phyloP scores from a whole-genome alignment of 2,329 filamentous ascomycete species.

The Talaromyces sp. region DNA sequence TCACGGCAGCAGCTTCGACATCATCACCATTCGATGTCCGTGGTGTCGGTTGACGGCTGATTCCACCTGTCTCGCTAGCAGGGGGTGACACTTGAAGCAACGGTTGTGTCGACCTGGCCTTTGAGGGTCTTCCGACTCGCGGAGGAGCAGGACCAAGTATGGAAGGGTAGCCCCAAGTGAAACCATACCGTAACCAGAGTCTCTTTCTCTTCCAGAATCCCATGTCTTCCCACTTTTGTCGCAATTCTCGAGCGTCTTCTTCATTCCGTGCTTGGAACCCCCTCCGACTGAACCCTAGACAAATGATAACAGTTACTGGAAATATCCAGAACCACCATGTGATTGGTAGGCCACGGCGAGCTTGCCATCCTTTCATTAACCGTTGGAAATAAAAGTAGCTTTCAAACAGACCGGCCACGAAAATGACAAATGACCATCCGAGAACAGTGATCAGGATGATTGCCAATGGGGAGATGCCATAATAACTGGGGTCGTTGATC shows the following conservation, averaged over 20 bases:
- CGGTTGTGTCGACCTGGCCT: conserved; percentile 2
- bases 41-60: conserved; percentile 10
- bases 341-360: conserved; percentile 33
- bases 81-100: conserved; percentile 20
- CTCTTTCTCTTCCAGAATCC: conserved; percentile 27
- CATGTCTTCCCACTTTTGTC: conserved; percentile 30
- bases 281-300: conserved; percentile 29
- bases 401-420: conserved; percentile 33
- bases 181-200: conserved; percentile 34
- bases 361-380: conserved; percentile 36
- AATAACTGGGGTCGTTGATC: conserved; percentile 26
- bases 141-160: conserved; percentile 32
- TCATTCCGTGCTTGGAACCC: conserved; percentile 31
- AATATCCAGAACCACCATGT: conserved; percentile 29
- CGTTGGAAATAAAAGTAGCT: conserved; percentile 34
- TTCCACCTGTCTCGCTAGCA: conserved; percentile 1
- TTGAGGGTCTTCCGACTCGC: conserved; percentile 10
- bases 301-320: conserved; percentile 26
- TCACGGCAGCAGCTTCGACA: background rate
- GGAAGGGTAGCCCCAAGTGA: conserved; percentile 31
- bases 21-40: conserved; percentile 6
- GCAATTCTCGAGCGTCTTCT: conserved; percentile 28
- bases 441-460: conserved; percentile 28
- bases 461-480: conserved; percentile 29
- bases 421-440: conserved; percentile 30